Conservation (phyloP, 163 green algal genomes). For the Picocystis sp. region DNA sequence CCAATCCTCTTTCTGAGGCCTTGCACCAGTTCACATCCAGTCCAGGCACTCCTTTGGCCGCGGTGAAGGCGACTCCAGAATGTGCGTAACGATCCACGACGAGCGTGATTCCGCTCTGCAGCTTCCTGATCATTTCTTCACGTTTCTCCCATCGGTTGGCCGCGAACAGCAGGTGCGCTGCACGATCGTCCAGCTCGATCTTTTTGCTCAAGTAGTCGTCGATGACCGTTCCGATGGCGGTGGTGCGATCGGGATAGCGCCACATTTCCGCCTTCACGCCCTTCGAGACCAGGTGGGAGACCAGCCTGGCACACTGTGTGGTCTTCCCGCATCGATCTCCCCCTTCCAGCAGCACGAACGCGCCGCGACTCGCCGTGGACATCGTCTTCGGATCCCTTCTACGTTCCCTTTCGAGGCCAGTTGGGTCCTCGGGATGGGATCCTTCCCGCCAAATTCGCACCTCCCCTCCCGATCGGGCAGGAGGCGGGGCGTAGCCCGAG, state of each 20-base stretch:
- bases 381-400: no score
- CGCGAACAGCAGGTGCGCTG: constrained; percentile 82
- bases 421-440: no score
- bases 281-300: constrained; percentile 33
- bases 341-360: constrained; percentile 91
- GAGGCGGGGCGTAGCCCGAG: no score
- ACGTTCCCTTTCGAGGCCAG: no score
- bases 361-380: constrained; percentile 31
- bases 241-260: constrained; percentile 86
- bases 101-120: constrained; percentile 58
- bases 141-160: constrained; percentile 51
- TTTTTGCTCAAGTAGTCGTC: constrained; percentile 60
- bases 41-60: constrained; percentile 60
- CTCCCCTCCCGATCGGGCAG: no score
- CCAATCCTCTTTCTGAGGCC: constrained; percentile 55
- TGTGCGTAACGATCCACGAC: constrained; percentile 88
- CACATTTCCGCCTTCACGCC: constrained; percentile 46
- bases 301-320: constrained; percentile 64
- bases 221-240: constrained; percentile 64
- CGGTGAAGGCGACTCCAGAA: constrained; percentile 79
- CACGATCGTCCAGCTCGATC: constrained; percentile 48
- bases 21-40: constrained; percentile 31
- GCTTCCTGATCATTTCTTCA: constrained; percentile 33
- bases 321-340: constrained; percentile 85
- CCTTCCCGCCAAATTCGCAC: no score